Conservation (phyloP, 331 rosid species). For the Dryas integrifolia region DNA sequence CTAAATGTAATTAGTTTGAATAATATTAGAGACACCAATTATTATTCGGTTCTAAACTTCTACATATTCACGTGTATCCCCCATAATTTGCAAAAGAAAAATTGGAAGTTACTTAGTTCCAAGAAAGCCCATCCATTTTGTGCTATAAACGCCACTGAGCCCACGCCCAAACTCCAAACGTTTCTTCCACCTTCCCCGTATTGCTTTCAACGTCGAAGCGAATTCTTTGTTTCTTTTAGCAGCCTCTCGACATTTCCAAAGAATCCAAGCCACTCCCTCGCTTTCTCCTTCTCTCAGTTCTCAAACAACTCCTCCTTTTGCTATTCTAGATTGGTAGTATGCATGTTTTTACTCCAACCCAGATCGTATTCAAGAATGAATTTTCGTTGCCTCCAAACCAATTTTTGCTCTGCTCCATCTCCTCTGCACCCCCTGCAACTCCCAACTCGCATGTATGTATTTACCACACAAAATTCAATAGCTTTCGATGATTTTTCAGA, state of each 20-base stretch:
- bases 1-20: too few relatives aligned
- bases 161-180: neutral
- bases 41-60: too few relatives aligned
- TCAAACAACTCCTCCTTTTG: neutral
- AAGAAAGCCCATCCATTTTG: neutral
- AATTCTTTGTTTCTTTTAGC: neutral
- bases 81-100: too few relatives aligned
- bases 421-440: conserved; percentile 51
- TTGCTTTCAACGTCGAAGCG: conserved; percentile 7
- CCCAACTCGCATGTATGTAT: conserved; percentile 57
- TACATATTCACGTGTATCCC: too few relatives aligned
- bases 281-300: neutral
- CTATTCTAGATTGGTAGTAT: conserved; percentile 7
- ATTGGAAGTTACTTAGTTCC: neutral
- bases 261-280: neutral
- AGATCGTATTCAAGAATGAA: conserved; percentile 41
- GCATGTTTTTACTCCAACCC: conserved; percentile 32
- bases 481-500: neutral
- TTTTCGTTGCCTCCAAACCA: conserved; percentile 50
- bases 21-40: too few relatives aligned
- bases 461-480: neutral
- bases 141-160: neutral
- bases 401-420: conserved; percentile 43
- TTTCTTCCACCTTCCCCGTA: neutral
- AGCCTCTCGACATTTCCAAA: neutral